Base-by-base conservation (phyloP, 2,329 filamentous ascomycete genomes). In the Sclerotinia subarctica region DNA sequence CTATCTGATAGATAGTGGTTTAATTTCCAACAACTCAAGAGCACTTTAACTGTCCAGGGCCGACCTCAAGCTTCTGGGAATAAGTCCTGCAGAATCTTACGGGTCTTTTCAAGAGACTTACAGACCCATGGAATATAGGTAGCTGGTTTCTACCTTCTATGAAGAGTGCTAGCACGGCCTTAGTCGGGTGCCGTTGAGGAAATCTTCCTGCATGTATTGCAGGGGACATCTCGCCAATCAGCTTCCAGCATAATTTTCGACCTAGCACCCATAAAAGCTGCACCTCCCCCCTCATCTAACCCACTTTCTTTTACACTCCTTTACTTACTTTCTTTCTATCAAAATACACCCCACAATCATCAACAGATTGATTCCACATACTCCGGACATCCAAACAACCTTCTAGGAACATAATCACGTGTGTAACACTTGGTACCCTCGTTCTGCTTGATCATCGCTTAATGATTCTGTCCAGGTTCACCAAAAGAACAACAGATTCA, bases 401-500 rank as follows among this genome's bases (percentile, higher is more conserved):
- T 71, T 53, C 47, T 70, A 69, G 72, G 58, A 68, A 71, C 70
- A 73, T 74, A 68, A 68, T 69, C 73, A 73, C 67, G 70, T 75
- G 71, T 69, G 58, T 56, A 47, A 73, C 67, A 73, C 68, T 68
- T 64, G 73, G 75, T 77, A 77, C 76, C 75, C 76, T 77, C 73
- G 73, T 75, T 74, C 60, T 69, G 63, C 66, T 70, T 49, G 66
- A 53, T 71, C 71, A 73, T 72, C 71, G 72, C 69, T 74, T 72
- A 71, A 66, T 70, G 69, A 63, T 65, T 66, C 67, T 69, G 63
- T 59, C 62, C 47, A 56, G n/a, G 29, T 68, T 73, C 68, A 72
- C 69, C 70, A 74, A 35, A 52, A 32, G 70, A 67, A 63, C 69
- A 71, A 35, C 62, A 67, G 60, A 69, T 57, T 70, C 67, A 72